Percentiles rank a stretch among this genome's conserved stretches.
phyloP scores from a whole-genome alignment of 768 basidiomycete species.

The Lentinus brumalis region DNA sequence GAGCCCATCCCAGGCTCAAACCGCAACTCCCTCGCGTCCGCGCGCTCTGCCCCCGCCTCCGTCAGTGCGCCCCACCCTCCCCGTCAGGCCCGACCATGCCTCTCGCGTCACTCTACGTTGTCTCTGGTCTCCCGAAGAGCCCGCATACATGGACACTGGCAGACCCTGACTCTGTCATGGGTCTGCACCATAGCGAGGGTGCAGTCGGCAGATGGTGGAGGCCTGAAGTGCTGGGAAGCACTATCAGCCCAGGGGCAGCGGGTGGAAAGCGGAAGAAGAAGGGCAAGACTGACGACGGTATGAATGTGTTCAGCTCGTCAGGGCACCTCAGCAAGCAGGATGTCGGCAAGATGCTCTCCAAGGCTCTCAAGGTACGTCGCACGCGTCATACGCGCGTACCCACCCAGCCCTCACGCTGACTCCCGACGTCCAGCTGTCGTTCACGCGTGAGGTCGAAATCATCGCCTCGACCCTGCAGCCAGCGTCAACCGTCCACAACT shows the following conservation, averaged over 20 bases:
- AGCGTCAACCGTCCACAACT: slow-evolving; percentile 88
- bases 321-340: slow-evolving; percentile 85
- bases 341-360: slow-evolving; percentile 87
- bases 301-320: slow-evolving; percentile 68
- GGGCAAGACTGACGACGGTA: slow-evolving; percentile 60
- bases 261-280: slow-evolving; percentile 55
- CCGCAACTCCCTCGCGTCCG: slow-evolving; percentile 78
- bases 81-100: slow-evolving; percentile 72
- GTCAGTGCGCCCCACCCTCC: slow-evolving; percentile 55
- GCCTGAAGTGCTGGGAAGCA: slow-evolving; percentile 88
- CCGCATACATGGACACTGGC: slow-evolving; percentile 90
- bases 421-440: slow-evolving; percentile 64
- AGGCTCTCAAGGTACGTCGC: slow-evolving; percentile 76
- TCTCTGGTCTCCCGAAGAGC: slow-evolving; percentile 86
- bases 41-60: slow-evolving; percentile 51
- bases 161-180: slow-evolving; percentile 79
- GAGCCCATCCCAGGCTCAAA: slow-evolving; percentile 81
- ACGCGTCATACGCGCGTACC: neutral
- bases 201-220: slow-evolving; percentile 91
- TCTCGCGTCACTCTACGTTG: slow-evolving; percentile 82
- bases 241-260: slow-evolving; percentile 81
- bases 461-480: slow-evolving; percentile 95
- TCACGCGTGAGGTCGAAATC: slow-evolving; percentile 90
- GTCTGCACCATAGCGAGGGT: slow-evolving; percentile 80
- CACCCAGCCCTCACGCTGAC: slow-evolving; percentile 3